Evolutionary conservation across 176 grass and related monocot genomes (phyloP), one percentile per base, ranked within the genome.

Genomic region (Alloteropsis semialata): DNA sequence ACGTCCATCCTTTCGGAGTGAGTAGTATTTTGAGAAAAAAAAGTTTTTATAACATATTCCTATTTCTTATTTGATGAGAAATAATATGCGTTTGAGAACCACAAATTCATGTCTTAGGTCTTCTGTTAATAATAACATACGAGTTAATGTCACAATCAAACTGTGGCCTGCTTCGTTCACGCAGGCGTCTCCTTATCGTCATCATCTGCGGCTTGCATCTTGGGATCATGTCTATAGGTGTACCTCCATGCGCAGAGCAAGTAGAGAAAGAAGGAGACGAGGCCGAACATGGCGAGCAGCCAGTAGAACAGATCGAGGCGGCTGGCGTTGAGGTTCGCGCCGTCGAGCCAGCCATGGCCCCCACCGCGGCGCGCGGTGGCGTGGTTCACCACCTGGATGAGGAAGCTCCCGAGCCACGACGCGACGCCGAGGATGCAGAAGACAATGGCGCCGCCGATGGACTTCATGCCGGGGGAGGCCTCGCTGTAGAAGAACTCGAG

Each of bases 401-500:
- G 64, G 16, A 88, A 80, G 43, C 85, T 87, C 39, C 84, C 84
- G 3, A 95, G 65, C 86, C 84, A 95, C 37, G 89, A 82, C 21
- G 83, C 73, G 22, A 88, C 24, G 17, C 88, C 92, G 27, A 92
- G 68, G 51, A 90, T 58, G 69, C 88, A 76, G 65, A 88, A 95
- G 76, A 88, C 85, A 21, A 95, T 43, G 30, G 90, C 77, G 48
- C 89, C 76, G 6, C 88, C 94, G 9, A 91, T 77, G 19, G 94
- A 93, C 76, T 92, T 87, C 94, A 97, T 93, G 14, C 77, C 51
- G 0, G n/a, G 42, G 4, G 94, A 88, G 9, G 89, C 91, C 70
- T 97, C 87, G 50, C 81, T 91, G 82, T 85, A 91, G 81, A 97
- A 93, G 90, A 93, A 97, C 89, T 97, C 94, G 13, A 93, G 82